Conservation (phyloP, 345 rosid species). For the Sapria himalayana region DNA sequence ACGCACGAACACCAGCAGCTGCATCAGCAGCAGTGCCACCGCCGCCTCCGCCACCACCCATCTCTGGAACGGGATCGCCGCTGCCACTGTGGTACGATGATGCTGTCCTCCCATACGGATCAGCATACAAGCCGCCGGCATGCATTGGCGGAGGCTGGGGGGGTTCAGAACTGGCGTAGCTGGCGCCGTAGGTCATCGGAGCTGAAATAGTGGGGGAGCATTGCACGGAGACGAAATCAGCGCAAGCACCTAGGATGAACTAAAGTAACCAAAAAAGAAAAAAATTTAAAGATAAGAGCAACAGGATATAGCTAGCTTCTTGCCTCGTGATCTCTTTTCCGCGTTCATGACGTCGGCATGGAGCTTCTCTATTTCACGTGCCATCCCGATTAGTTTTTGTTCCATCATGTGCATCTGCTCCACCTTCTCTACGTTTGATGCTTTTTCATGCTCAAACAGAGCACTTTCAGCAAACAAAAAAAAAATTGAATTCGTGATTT, state of each 20-base stretch:
- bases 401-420: constrained; percentile 43
- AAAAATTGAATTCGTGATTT: constrained; percentile 3
- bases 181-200: constrained; percentile 11
- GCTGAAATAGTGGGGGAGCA: too few relatives aligned
- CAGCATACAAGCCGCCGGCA: neutral
- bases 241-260: constrained; percentile 3
- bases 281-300: neutral
- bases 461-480: constrained; percentile 21
- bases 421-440: constrained; percentile 42
- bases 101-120: too few relatives aligned
- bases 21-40: neutral
- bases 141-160: constrained; percentile 10
- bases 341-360: constrained; percentile 25
- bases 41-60: too few relatives aligned
- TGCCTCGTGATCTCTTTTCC: constrained; percentile 23
- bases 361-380: constrained; percentile 42
- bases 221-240: constrained; percentile 1
- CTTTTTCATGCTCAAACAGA: constrained; percentile 45
- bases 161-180: constrained; percentile 12
- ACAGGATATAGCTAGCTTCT: constrained; percentile 1
- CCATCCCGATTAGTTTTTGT: constrained; percentile 36
- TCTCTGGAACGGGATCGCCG: too few relatives aligned
- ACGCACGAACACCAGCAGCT: neutral
- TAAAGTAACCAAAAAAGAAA: neutral
- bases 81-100: too few relatives aligned